Base-by-base conservation (phyloP, 1,284 basidiomycete species). In the Apiotrichum montevideense region DNA sequence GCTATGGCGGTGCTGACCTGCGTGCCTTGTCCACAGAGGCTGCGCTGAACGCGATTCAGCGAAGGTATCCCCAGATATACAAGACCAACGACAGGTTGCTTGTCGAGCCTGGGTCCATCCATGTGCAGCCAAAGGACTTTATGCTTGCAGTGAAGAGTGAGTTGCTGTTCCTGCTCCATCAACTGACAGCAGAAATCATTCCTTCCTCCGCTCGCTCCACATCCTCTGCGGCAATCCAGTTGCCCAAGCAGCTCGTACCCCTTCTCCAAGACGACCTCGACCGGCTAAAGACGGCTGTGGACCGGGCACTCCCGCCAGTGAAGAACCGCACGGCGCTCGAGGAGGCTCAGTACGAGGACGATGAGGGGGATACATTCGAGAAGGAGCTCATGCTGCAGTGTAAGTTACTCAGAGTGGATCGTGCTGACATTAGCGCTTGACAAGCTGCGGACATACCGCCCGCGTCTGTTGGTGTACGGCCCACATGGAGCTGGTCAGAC, bases 51-150 rank as follows among this genome's bases (percentile, higher is more conserved):
- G 95, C 96, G 1, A 88, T 99, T 33, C 96, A 99, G 72, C 80
- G 96, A 53, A 81, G 88, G 47, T 99, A 98, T 73, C 96, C 96
- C 0, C 96, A 99, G 72, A 96, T 98, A 54, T 99, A 98, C 81
- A 87, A 90, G 77, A 88, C 90, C 2, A 85, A 82, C 35, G 92
- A 98, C 62, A 82, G 96, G 6, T 77, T 98, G 10, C 71, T 93
- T 45, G 80, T 98, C 50, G 84, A 93, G 59, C 90, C 94, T 1
- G 87, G 90, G 65, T 86, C 87, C 1, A 96, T 98, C 62, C 81
- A 82, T 42, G 86, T 98, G 8, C 85, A 88, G 50, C 81, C 96
- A 42, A 84, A 90, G 54, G 96, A 99, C 75, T 99, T 99, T 70
- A 94, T 97, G 90, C 88, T 96, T 69, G 91, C 94, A 1, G 86